These are phyloP conservation scores for Arthrocladium fulminans DNA, from an alignment of 2,329 filamentous ascomycete genomes.

Conservation along the genomic window DNA sequence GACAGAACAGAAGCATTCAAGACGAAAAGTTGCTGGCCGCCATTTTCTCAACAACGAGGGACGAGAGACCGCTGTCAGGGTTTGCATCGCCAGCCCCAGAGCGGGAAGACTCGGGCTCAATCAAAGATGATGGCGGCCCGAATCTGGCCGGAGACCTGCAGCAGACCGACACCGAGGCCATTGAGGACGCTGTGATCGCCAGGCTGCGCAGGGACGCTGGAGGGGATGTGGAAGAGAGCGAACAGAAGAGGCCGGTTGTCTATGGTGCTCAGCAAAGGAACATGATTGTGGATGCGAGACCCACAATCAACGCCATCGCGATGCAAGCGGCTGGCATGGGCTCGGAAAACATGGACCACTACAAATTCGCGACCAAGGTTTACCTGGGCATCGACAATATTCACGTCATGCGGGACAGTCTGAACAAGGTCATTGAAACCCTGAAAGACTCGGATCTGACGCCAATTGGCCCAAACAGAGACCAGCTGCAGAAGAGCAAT, in stretches of 20 bases:
- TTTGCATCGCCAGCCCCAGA: slow-evolving; percentile 31
- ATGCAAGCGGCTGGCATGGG: slow-evolving; percentile 91
- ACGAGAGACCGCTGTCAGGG: slow-evolving; percentile 34
- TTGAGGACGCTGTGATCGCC: slow-evolving; percentile 60
- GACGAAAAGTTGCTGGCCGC: slow-evolving; percentile 89
- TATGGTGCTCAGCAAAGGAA: slow-evolving; percentile 93
- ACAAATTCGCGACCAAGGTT: slow-evolving; percentile 80
- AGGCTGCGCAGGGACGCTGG: slow-evolving; percentile 49
- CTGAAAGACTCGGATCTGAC: slow-evolving; percentile 89
- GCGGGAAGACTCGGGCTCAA: slow-evolving; percentile 31
- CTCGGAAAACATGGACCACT: slow-evolving; percentile 96
- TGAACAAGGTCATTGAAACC: slow-evolving; percentile 78
- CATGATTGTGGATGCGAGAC: slow-evolving; percentile 89
- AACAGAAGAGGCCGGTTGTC: slow-evolving; percentile 50
- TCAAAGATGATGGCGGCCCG: slow-evolving; percentile 15
- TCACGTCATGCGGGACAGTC: slow-evolving; percentile 89
- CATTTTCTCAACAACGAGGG: slow-evolving; percentile 71
- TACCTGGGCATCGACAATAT: slow-evolving; percentile 98
- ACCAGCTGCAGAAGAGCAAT: slow-evolving; percentile 70
- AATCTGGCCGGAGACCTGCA: slow-evolving; percentile 44
- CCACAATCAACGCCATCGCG: slow-evolving; percentile 85
- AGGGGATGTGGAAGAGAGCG: slow-evolving; percentile 12
- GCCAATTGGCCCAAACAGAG: slow-evolving; percentile 69
- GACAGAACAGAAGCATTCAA: slow-evolving; percentile 82
- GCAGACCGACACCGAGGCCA: slow-evolving; percentile 53